Percentiles rank a stretch among this genome's conserved stretches.
These are phyloP conservation scores for Aspergillus viridinutans DNA, from an alignment of 2,329 filamentous ascomycete genomes.

Conservation along the genomic window DNA sequence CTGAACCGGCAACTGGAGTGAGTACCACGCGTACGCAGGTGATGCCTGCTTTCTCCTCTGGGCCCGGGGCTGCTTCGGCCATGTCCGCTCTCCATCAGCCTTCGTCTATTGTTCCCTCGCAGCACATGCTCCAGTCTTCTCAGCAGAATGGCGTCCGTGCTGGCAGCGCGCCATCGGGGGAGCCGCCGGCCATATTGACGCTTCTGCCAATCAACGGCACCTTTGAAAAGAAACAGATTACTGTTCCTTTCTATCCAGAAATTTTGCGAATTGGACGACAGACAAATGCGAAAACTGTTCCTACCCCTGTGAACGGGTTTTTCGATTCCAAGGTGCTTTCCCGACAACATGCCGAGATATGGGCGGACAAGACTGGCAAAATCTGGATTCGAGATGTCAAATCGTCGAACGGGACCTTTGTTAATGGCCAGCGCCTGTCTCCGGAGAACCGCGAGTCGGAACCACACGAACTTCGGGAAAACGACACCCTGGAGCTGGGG, in stretches of 20 bases:
- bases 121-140: conserved; percentile 62
- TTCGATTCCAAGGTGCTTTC: conserved; percentile 98
- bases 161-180: conserved; percentile 44
- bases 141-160: conserved; percentile 56
- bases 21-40: conserved; percentile 59
- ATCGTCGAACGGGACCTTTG: conserved; percentile 97
- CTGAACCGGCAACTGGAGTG: conserved; percentile 61
- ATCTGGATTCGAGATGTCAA: conserved; percentile 97
- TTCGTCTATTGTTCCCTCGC: conserved; percentile 60
- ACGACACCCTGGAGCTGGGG: conserved; percentile 88
- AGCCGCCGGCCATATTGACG: conserved; percentile 73
- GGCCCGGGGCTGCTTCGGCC: conserved; percentile 56
- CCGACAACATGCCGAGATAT: conserved; percentile 92
- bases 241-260: conserved; percentile 90
- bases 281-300: conserved; percentile 93
- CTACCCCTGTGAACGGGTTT: conserved; percentile 85
- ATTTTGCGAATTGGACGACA: conserved; percentile 89
- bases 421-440: conserved; percentile 85
- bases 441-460: conserved; percentile 95
- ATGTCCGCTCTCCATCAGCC: conserved; percentile 62
- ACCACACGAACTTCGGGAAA: conserved; percentile 84
- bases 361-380: conserved; percentile 78
- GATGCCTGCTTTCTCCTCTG: conserved; percentile 55
- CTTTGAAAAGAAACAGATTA: conserved; percentile 95
- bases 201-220: conserved; percentile 90